A percentile compares a stretch with the other conserved stretches of the same genome.
These are phyloP conservation scores for Penicillium odoratum DNA, from an alignment of 495 filamentous ascomycete genomes.

Conservation along the genomic window DNA sequence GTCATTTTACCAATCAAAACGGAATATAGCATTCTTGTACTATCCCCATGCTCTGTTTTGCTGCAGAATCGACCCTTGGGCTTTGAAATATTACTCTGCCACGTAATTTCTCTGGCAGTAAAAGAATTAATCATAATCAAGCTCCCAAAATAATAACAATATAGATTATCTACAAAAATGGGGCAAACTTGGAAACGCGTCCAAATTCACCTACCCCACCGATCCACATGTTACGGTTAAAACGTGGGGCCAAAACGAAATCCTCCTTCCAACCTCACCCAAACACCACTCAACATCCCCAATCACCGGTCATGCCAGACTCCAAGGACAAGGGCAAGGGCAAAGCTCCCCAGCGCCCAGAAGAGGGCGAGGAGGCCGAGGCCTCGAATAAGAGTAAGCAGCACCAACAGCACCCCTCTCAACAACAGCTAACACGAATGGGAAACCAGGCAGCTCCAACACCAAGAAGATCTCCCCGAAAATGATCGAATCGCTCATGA, in stretches of 20 bases:
- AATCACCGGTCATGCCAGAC: slow-evolving; percentile 37
- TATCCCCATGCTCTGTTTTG: not conserved
- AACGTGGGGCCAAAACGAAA: slow-evolving; percentile 37
- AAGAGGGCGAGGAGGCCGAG: slow-evolving; percentile 13
- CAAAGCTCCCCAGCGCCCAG: slow-evolving; percentile 35
- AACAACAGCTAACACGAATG: slow-evolving; percentile 13
- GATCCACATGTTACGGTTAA: slow-evolving; percentile 22
- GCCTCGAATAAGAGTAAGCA: slow-evolving; percentile 13
- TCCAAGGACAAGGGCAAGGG: slow-evolving; percentile 46
- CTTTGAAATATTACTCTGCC: not conserved
- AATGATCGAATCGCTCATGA: slow-evolving; percentile 45
- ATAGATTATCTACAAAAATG: not conserved
- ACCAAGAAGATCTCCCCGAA: slow-evolving; percentile 42
- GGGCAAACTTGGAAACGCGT: not conserved
- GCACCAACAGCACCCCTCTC: not conserved
- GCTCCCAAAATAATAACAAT: not conserved
- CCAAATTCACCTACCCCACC: slow-evolving; percentile 14
- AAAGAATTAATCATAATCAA: not conserved
- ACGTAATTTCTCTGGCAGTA: not conserved
- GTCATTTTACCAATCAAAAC: slow-evolving; percentile 5
- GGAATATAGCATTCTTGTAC: not conserved
- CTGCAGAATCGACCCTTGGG: not conserved
- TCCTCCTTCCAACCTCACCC: slow-evolving; percentile 22
- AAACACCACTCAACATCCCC: not conserved
- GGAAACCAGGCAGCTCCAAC: slow-evolving; percentile 25